Evolutionary conservation across 2,329 filamentous ascomycete genomes (phyloP).

Genomic region (Colletotrichum sp.): DNA sequence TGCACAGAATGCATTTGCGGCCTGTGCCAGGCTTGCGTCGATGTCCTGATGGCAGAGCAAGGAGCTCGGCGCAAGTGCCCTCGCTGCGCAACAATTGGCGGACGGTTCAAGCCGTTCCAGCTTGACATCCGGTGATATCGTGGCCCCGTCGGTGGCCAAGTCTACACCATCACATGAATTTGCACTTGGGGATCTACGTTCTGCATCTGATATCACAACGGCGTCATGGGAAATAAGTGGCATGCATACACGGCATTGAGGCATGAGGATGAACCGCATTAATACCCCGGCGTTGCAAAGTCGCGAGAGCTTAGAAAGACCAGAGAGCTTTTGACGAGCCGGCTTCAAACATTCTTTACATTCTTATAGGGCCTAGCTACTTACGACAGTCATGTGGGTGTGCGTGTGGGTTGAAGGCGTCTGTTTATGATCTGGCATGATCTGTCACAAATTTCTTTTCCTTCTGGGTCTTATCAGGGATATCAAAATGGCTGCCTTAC

Average conservation of each 20-base stretch:
- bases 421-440: not conserved
- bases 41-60: conserved; percentile 78
- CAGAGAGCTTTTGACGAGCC: conserved; percentile 18
- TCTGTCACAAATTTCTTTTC: not conserved
- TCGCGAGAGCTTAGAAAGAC: conserved; percentile 19
- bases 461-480: conserved; percentile 1
- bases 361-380: conserved; percentile 2
- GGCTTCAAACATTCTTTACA: conserved; percentile 18
- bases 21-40: conserved; percentile 86
- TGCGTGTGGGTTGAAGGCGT: not conserved
- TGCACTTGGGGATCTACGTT: not conserved
- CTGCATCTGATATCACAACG: conserved; percentile 17
- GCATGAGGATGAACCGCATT: conserved; percentile 15
- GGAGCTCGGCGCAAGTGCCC: conserved; percentile 79
- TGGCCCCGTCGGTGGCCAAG: not conserved
- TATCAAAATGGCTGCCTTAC: conserved; percentile 12
- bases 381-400: not conserved
- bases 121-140: conserved; percentile 71
- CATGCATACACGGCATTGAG: conserved; percentile 17
- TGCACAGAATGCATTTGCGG: conserved; percentile 97
- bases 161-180: not conserved
- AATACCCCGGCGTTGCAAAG: conserved; percentile 21
- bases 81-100: conserved; percentile 78
- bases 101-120: conserved; percentile 84
- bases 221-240: conserved; percentile 16